Percentiles rank a stretch among this genome's conserved stretches.
Evolutionary conservation across 2,329 filamentous ascomycete genomes (phyloP).

Genomic region (Sphaerulina musiva): DNA sequence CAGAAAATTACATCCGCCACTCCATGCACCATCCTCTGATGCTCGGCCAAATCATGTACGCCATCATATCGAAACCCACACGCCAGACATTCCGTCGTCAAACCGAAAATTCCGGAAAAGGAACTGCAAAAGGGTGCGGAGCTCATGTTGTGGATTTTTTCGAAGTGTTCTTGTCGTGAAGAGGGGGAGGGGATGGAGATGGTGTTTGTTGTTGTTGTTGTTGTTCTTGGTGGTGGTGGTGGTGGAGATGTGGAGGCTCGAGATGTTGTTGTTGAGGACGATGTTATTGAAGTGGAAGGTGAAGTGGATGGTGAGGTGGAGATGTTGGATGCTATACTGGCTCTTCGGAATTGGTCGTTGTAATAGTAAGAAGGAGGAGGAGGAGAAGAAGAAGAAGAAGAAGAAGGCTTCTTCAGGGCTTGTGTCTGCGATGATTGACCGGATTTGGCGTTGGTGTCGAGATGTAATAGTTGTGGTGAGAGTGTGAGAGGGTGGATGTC

Average conservation of each 20-base stretch:
- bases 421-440: not conserved
- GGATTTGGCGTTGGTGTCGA: not conserved
- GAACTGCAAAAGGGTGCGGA: slow-evolving; percentile 12
- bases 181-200: no score
- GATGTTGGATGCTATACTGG: slow-evolving; percentile 10
- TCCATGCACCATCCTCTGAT: slow-evolving; percentile 21
- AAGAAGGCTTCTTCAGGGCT: slow-evolving; percentile 3
- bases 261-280: not conserved
- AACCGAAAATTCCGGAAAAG: slow-evolving; percentile 10
- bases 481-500: slow-evolving; percentile 7
- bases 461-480: slow-evolving; percentile 9
- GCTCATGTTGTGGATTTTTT: slow-evolving; percentile 10
- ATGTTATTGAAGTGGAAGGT: not conserved
- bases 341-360: not conserved
- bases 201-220: no score
- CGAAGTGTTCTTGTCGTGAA: no score
- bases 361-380: no score
- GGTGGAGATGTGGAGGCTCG: no score
- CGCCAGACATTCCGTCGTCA: slow-evolving; percentile 18
- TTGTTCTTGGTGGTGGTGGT: no score
- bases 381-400: not conserved
- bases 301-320: slow-evolving; percentile 2
- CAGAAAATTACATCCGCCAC: slow-evolving; percentile 20
- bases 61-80: slow-evolving; percentile 22
- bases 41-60: slow-evolving; percentile 22